Percentiles rank a stretch among this genome's conserved stretches.
These are phyloP conservation scores for Epichloe baconii DNA, from an alignment of 2,329 filamentous ascomycete genomes.

Conservation along the genomic window DNA sequence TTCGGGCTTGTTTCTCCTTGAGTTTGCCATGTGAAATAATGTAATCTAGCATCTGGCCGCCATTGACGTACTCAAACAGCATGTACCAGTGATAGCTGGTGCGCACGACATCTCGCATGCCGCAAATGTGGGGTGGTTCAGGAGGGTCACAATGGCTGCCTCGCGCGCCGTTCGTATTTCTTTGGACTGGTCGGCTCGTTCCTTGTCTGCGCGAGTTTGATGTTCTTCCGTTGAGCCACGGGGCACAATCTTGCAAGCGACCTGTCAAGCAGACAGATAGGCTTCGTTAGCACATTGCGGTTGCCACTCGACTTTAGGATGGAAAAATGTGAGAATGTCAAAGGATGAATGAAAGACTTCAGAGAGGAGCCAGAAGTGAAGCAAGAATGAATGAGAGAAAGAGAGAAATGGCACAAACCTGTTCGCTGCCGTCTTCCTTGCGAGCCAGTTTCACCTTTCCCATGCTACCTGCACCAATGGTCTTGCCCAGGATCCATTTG, in stretches of 20 bases:
- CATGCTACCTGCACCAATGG: conserved; percentile 96
- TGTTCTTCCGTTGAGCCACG: conserved; percentile 80
- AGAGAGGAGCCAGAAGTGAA: neutral
- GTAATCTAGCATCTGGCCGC: conserved; percentile 98
- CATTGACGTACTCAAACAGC: conserved; percentile 98
- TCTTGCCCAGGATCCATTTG: conserved; percentile 92
- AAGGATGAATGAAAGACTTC: neutral
- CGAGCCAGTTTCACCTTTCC: conserved; percentile 95
- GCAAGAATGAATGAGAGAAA: neutral
- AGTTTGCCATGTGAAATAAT: conserved; percentile 96
- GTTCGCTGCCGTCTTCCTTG: conserved; percentile 79
- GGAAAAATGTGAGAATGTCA: neutral
- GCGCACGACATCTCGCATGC: conserved; percentile 85
- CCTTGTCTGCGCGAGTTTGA: conserved; percentile 56
- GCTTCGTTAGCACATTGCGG: neutral
- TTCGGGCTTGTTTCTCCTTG: conserved; percentile 96
- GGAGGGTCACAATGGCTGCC: conserved; percentile 86
- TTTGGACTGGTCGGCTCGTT: conserved; percentile 89
- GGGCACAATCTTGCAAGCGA: conserved; percentile 94
- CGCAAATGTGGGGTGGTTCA: conserved; percentile 92
- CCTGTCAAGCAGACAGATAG: conserved; percentile 27
- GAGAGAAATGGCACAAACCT: conserved; percentile 41
- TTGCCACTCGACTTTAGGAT: neutral
- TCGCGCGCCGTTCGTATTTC: conserved; percentile 91
- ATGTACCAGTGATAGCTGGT: conserved; percentile 99